phyloP scores from a whole-genome alignment of 306 rosid genomes.

The Begonia masoniana region DNA sequence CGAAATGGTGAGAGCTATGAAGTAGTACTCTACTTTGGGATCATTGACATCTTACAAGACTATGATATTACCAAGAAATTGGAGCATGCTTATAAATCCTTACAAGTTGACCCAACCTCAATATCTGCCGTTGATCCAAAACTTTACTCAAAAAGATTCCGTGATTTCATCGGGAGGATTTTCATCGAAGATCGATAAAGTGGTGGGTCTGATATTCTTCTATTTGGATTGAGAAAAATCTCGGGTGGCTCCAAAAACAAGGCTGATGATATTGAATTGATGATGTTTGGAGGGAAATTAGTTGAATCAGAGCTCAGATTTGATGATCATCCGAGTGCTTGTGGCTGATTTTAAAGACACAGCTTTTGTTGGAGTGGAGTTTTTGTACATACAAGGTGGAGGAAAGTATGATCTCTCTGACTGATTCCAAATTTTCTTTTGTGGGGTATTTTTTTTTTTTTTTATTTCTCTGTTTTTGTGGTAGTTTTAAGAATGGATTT shows the following conservation, averaged over 20 bases:
- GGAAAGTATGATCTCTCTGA: background rate
- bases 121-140: constrained; percentile 98
- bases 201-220: background rate
- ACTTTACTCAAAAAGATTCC: constrained; percentile 83
- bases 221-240: background rate
- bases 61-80: constrained; percentile 89
- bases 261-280: no score
- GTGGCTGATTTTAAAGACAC: background rate
- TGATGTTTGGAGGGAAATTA: no score
- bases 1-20: constrained; percentile 58
- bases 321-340: no score
- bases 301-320: background rate
- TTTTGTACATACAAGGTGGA: background rate
- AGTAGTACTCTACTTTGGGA: constrained; percentile 75
- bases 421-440: no score
- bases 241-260: no score
- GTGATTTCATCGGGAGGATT: constrained; percentile 80
- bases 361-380: background rate
- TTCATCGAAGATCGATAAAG: constrained; percentile 59
- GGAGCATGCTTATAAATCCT: constrained; percentile 92
- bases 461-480: background rate
- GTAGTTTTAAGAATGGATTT: background rate
- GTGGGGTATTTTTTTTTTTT: background rate
- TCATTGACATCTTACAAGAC: constrained; percentile 92
- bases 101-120: constrained; percentile 65